Base-by-base conservation (phyloP, 2,329 filamentous ascomycete species). In the Scedosporium aurantiacum region DNA sequence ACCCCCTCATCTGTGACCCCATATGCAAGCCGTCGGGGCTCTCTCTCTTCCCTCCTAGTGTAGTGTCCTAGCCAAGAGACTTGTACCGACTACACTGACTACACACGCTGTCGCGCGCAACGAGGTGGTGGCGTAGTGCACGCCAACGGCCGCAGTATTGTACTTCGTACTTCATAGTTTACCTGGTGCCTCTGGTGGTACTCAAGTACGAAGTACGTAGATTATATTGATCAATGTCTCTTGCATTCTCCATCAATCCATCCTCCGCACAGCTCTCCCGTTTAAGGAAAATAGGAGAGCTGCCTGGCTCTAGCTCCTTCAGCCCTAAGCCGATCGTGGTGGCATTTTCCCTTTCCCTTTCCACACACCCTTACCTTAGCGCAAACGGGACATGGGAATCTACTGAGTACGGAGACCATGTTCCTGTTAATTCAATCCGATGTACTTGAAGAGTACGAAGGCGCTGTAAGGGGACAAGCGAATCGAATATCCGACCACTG, bases 391-490 rank as follows among this genome's bases (percentile, higher is more conserved):
- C 43, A 28, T 23, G 55, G 55, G 18, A 40, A 32, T 40, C 50
- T 2, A 27, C 50, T 21, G 18, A 27, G 43, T n/a, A n/a, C n/a
- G n/a, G n/a, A n/a, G 32, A 37, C 32, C 32, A 37, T 10, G 32
- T 47, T 54, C 5, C 23, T 54, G 50, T 54, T 54, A 27, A 54
- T 54, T 54, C 18, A 37, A 37, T 37, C 32, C 32, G n/a, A 37
- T 37, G 32, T 37, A 18, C 50, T 54, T 25, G 50, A 54, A 62
- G 57, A 62, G 63, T 27, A 63, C 32, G 16, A 56, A 60, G 55
- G 58, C 32, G 66, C 68, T 40, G 21, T 40, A 58, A 66, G 58
- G 63, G 64, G 64, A 65, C 43, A 47, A 23, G 21, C 43, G 21
- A 23, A 47, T 23, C 32, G 32, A 37, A 37, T 12, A 37, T 10